Conservation (phyloP, 2,329 filamentous ascomycete genomes). For the Aspergillus sp. region DNA sequence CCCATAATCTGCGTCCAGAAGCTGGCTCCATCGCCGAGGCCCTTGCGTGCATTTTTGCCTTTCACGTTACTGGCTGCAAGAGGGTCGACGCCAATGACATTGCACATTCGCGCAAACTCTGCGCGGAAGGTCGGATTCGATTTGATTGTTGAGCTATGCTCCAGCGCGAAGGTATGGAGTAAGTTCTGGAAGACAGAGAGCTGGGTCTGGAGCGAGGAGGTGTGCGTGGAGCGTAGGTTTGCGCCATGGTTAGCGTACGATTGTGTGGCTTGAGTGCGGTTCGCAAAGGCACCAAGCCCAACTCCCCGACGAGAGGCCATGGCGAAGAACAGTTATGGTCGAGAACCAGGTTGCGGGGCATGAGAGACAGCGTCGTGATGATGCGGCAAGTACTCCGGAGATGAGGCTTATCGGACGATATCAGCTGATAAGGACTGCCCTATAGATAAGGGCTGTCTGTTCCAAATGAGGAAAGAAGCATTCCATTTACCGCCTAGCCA, state of each 20-base stretch:
- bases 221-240: constrained; percentile 79
- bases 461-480: background rate
- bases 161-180: constrained; percentile 90
- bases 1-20: constrained; percentile 94
- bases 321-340: background rate
- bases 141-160: constrained; percentile 92
- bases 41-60: constrained; percentile 49
- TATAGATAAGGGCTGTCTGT: constrained; percentile 27
- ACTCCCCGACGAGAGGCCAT: constrained; percentile 63
- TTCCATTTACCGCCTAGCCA: background rate
- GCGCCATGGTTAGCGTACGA: constrained; percentile 91
- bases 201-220: constrained; percentile 84
- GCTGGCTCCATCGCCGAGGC: constrained; percentile 56
- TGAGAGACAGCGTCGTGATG: background rate
- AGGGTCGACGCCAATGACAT: constrained; percentile 93
- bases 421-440: constrained; percentile 25
- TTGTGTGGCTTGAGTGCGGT: constrained; percentile 77
- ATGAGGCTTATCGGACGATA: constrained; percentile 10
- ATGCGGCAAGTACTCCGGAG: background rate
- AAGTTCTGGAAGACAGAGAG: constrained; percentile 94
- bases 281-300: constrained; percentile 86
- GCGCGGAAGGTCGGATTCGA: constrained; percentile 93
- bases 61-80: constrained; percentile 66
- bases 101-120: constrained; percentile 98
- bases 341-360: background rate